Percentiles rank a stretch among this genome's conserved stretches.
phyloP scores from a whole-genome alignment of 2,329 filamentous ascomycete genomes.

The Cordyceps tenuipes region DNA sequence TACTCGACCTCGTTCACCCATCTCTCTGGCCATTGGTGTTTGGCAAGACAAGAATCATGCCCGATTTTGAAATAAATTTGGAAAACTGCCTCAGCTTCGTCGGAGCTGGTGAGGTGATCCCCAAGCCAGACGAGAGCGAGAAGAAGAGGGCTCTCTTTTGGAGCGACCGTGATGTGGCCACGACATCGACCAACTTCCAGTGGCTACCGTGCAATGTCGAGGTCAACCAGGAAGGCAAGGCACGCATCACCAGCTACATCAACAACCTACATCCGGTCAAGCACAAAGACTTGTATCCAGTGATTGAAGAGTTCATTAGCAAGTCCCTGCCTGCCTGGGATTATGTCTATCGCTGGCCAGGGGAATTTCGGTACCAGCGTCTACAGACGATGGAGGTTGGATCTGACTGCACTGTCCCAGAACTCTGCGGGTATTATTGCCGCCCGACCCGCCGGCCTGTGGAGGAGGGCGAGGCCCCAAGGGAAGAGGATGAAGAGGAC shows the following conservation, averaged over 20 bases:
- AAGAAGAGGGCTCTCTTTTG: not conserved
- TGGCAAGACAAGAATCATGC: slow-evolving; percentile 22
- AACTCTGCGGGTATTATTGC: slow-evolving; percentile 12
- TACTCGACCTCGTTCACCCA: slow-evolving; percentile 56
- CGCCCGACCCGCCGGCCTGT: slow-evolving; percentile 16
- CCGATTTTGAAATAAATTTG: not conserved
- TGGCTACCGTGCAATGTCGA: slow-evolving; percentile 44
- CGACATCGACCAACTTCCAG: slow-evolving; percentile 27
- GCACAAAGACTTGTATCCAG: slow-evolving; percentile 29
- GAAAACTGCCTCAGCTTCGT: not conserved
- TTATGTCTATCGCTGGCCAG: slow-evolving; percentile 24
- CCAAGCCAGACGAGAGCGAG: not conserved
- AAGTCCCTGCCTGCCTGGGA: slow-evolving; percentile 39
- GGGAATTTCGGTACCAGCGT: slow-evolving; percentile 21
- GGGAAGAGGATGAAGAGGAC: slow-evolving; percentile 15
- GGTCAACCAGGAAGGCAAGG: slow-evolving; percentile 25
- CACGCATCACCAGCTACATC: slow-evolving; percentile 41
- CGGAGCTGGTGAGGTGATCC: not conserved
- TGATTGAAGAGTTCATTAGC: slow-evolving; percentile 34
- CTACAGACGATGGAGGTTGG: slow-evolving; percentile 14
- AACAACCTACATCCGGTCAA: slow-evolving; percentile 43
- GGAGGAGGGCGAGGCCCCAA: slow-evolving; percentile 15
- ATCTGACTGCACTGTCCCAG: not conserved
- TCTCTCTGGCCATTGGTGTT: slow-evolving; percentile 55
- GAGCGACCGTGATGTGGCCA: not conserved